These are phyloP conservation scores for Artemisia argyi DNA, from an alignment of 129 eudicot species.

Conservation along the genomic window DNA sequence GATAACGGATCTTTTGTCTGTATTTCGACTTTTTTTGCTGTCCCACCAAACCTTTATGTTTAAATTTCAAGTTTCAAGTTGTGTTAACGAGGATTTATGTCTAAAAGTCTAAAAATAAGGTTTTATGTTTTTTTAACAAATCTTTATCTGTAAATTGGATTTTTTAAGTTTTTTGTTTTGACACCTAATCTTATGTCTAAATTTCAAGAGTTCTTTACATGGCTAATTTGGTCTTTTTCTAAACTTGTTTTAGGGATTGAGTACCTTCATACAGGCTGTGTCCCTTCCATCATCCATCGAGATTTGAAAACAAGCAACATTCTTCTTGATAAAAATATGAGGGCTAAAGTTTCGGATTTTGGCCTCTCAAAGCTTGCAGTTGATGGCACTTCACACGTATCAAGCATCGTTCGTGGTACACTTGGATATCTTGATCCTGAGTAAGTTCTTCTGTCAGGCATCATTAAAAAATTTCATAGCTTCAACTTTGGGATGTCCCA, in stretches of 20 bases:
- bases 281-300: conserved; percentile 92
- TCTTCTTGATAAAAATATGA: conserved; percentile 90
- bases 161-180: too few species aligned
- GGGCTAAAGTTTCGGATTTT: conserved; percentile 98
- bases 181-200: too few species aligned
- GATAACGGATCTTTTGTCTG: too few species aligned
- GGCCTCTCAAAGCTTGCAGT: conserved; percentile 97
- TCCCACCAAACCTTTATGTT: too few species aligned
- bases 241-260: conserved; percentile 73
- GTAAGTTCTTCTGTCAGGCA: conserved; percentile 41
- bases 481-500: conserved; percentile 4
- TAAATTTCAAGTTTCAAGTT: too few species aligned
- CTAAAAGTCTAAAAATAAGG: too few species aligned
- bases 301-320: conserved; percentile 96
- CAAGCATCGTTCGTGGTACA: conserved; percentile 98
- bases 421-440: conserved; percentile 98
- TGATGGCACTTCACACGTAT: conserved; percentile 94
- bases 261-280: conserved; percentile 98
- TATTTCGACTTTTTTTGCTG: too few species aligned
- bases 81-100: too few species aligned
- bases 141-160: too few species aligned
- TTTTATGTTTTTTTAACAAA: too few species aligned
- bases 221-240: conserved; percentile 2
- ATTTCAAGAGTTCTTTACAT: not conserved
- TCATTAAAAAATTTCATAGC: not conserved